Evolutionary conservation across 139 green algal species (phyloP).

Genomic region (Penium margaritaceum): DNA sequence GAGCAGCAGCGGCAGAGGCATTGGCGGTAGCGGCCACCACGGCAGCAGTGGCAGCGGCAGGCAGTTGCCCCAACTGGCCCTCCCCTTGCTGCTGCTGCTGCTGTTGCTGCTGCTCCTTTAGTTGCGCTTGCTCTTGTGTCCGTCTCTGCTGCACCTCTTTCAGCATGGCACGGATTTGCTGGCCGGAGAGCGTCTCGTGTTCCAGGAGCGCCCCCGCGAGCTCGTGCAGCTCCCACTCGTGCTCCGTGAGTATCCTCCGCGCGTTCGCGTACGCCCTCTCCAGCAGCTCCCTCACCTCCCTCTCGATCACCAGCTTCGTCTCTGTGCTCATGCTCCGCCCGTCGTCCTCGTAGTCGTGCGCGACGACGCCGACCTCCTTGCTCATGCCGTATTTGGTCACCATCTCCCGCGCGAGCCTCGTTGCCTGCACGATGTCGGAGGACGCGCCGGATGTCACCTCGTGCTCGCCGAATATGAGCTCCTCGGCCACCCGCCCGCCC

Average conservation of each 20-base stretch:
- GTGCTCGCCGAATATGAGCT: slow-evolving; percentile 78
- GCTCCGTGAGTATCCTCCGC: slow-evolving; percentile 60
- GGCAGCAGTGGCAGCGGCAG: background rate
- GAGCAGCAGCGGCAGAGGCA: too few relatives aligned
- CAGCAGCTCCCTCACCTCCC: slow-evolving; percentile 74
- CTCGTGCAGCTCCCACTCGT: slow-evolving; percentile 80
- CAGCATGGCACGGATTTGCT: slow-evolving; percentile 51
- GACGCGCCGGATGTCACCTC: slow-evolving; percentile 68
- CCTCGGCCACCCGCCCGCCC: slow-evolving; percentile 87
- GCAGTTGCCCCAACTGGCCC: background rate
- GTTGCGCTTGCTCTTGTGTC: too few relatives aligned
- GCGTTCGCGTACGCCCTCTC: slow-evolving; percentile 69
- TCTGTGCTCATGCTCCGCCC: slow-evolving; percentile 64
- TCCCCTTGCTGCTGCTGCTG: background rate
- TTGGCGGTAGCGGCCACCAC: background rate
- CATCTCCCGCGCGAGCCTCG: slow-evolving; percentile 54
- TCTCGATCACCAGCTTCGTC: slow-evolving; percentile 80
- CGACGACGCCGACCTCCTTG: slow-evolving; percentile 51
- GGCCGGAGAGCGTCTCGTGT: slow-evolving; percentile 66
- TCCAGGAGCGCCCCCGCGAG: slow-evolving; percentile 79
- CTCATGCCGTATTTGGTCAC: slow-evolving; percentile 58
- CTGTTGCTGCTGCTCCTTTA: too few relatives aligned
- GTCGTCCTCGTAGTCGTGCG: slow-evolving; percentile 76
- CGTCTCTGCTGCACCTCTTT: too few relatives aligned
- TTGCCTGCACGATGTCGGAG: slow-evolving; percentile 76